Base-by-base conservation (phyloP, 768 basidiomycete genomes). In the Leccinum longicurvipes region DNA sequence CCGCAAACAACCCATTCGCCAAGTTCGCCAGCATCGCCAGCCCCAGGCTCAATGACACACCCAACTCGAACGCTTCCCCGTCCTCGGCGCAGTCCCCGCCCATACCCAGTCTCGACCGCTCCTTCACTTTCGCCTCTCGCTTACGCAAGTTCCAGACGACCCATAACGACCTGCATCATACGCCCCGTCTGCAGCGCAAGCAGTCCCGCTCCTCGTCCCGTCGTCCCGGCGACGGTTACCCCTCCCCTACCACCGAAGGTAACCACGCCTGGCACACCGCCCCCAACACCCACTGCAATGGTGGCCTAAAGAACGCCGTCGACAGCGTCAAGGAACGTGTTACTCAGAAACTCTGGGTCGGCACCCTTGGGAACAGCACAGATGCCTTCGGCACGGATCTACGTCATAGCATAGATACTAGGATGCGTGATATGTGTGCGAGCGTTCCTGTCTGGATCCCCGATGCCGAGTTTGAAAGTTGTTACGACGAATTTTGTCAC, bases 401-500 rank as follows among this genome's bases (percentile, higher is more conserved):
- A 4, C 77, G 82, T 51, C 69, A 70, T 23, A 80, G 79, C 29
- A 78, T 91, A 59, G 83, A 90, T 59, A 61, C 67, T 28, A 73
- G 80, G 63, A 73, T 82, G 70, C 62, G 59, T 47, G 71, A 78
- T 23, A 60, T 77, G 54, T 69, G 71, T 31, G 69, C 74, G 5
- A 77, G 75, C 53, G 60, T 79, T 3, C 78, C 89, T 0, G 87
- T 93, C 19, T 93, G 90, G 91, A 86, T 93, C 53, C 85, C 87
- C 1, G 87, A 90, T 63, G 78, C 79, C 2, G 90, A 90, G 64
- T 92, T 93, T 59, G 78, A 83, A 57, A 83, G 82, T 49, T 86
- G 82, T 65, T 93, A 93, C 60, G 90, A 92, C 67, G 86, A 89
- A 61, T 93, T 91, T 68, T 93, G 91, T 64, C 91, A 93, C 61